Evolutionary conservation across 192 early-diverging fungal species (phyloP).

Genomic region (Linnemannia exigua): DNA sequence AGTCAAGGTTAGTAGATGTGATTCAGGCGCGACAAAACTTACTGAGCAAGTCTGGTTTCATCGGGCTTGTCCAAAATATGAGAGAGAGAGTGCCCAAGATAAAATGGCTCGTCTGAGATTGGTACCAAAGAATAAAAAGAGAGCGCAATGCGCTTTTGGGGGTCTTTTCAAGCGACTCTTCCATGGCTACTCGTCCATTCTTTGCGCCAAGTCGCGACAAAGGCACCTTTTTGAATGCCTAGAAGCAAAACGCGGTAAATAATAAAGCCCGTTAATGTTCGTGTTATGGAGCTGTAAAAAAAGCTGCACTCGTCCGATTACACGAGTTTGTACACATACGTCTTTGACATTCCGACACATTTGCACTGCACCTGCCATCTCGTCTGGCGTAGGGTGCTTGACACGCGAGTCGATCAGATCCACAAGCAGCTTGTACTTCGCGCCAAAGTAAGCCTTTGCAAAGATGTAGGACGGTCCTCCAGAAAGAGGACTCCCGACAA

Average conservation of each 20-base stretch:
- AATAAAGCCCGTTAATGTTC: background rate
- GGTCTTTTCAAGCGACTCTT: background rate
- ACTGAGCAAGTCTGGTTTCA: slow-evolving; percentile 7
- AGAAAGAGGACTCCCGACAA: background rate
- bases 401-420: background rate
- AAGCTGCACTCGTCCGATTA: background rate
- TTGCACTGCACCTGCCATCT: background rate
- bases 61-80: slow-evolving; percentile 1
- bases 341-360: background rate
- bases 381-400: background rate
- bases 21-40: too few species aligned
- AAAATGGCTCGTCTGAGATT: background rate
- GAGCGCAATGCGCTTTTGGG: background rate
- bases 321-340: background rate
- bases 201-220: slow-evolving; percentile 5
- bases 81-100: background rate
- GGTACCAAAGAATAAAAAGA: background rate
- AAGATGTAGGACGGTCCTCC: background rate
- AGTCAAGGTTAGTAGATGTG: too few species aligned
- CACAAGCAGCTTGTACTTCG: background rate
- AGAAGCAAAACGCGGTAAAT: background rate
- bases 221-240: background rate
- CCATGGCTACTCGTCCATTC: background rate
- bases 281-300: background rate
- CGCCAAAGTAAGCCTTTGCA: background rate